These are phyloP conservation scores for Ustulina deusta DNA, from an alignment of 2,329 filamentous ascomycete genomes.

Conservation along the genomic window DNA sequence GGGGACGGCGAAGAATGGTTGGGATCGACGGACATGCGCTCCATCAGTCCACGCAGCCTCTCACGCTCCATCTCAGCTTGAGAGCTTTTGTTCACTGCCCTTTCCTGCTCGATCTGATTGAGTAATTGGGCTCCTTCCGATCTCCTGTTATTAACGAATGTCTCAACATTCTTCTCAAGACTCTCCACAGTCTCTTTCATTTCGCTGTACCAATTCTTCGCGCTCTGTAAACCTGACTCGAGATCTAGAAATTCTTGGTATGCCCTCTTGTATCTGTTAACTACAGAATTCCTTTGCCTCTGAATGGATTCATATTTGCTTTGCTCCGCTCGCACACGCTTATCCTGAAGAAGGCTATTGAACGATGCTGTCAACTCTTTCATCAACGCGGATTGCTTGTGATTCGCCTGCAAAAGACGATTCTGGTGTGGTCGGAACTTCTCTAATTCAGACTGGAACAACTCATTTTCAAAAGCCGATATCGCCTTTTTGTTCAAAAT, in stretches of 20 bases:
- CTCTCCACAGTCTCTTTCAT: constrained; percentile 96
- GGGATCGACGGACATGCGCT: constrained; percentile 90
- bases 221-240: constrained; percentile 84
- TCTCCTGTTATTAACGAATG: constrained; percentile 93
- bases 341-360: constrained; percentile 90
- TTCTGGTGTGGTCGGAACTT: constrained; percentile 96
- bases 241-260: constrained; percentile 95
- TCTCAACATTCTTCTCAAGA: constrained; percentile 93
- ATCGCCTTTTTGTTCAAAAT: constrained; percentile 99
- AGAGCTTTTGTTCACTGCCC: constrained; percentile 68
- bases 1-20: constrained; percentile 57
- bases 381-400: constrained; percentile 94
- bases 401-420: constrained; percentile 89
- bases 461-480: constrained; percentile 87
- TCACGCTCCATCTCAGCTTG: constrained; percentile 87
- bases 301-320: constrained; percentile 93
- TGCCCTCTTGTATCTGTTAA: constrained; percentile 88
- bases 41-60: constrained; percentile 89
- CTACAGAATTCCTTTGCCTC: constrained; percentile 81
- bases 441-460: constrained; percentile 97
- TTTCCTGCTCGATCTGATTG: constrained; percentile 85
- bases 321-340: constrained; percentile 91
- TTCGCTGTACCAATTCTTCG: constrained; percentile 92
- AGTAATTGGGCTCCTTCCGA: constrained; percentile 92
- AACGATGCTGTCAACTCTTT: constrained; percentile 93